phyloP scores from a whole-genome alignment of 1,284 basidiomycete species.

The Athelia psychrophila region DNA sequence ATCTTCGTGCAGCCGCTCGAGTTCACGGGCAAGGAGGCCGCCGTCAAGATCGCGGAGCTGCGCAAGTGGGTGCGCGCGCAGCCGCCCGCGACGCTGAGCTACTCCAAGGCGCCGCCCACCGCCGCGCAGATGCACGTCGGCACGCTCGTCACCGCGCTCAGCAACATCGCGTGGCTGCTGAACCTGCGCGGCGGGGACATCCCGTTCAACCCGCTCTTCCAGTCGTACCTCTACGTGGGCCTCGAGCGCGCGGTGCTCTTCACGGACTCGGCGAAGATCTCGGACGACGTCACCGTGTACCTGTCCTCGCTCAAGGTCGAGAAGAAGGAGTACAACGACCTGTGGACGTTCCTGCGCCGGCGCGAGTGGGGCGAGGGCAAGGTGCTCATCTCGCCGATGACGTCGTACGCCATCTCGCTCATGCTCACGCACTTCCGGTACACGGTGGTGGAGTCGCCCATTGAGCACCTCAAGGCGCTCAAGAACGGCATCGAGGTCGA shows the following conservation, averaged over 20 bases:
- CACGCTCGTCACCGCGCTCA: slow-evolving; percentile 58
- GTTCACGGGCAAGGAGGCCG: slow-evolving; percentile 69
- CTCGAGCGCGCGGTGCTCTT: slow-evolving; percentile 63
- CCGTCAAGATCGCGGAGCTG: slow-evolving; percentile 55
- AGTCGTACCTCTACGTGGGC: slow-evolving; percentile 78
- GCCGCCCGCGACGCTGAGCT: slow-evolving; percentile 57
- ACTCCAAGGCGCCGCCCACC: slow-evolving; percentile 58
- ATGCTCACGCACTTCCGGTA: slow-evolving; percentile 79
- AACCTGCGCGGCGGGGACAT: slow-evolving; percentile 88
- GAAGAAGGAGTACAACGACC: slow-evolving; percentile 69
- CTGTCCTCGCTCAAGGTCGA: slow-evolving; percentile 58
- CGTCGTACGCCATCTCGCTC: slow-evolving; percentile 76
- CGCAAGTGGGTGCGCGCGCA: slow-evolving; percentile 62
- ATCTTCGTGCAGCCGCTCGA: slow-evolving; percentile 75
- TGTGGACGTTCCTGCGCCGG: slow-evolving; percentile 76
- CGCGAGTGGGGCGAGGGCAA: slow-evolving; percentile 77
- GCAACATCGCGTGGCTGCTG: slow-evolving; percentile 63
- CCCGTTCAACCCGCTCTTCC: slow-evolving; percentile 86
- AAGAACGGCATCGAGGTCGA: slow-evolving; percentile 88
- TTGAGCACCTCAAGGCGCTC: slow-evolving; percentile 82
- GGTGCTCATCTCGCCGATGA: slow-evolving; percentile 68
- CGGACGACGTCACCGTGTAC: slow-evolving; percentile 52
- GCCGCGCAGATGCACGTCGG: slow-evolving; percentile 62
- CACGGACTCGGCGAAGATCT: slow-evolving; percentile 62
- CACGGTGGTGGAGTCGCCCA: slow-evolving; percentile 58